Conservation (phyloP, 805 yeast genomes). For the Lachancea quebecensis region DNA sequence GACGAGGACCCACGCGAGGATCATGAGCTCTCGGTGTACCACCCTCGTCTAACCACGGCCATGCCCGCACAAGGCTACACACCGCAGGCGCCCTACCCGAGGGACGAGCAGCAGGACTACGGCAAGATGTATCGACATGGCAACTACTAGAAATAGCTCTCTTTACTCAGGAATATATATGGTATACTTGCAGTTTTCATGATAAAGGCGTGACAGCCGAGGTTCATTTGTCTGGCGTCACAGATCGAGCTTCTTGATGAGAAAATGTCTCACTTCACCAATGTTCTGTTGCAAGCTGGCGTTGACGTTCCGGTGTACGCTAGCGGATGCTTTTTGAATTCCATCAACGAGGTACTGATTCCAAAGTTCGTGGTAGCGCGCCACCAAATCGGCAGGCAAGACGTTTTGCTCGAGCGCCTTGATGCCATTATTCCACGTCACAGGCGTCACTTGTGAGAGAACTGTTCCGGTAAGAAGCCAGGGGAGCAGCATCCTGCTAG, state of each 20-base stretch:
- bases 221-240: not conserved
- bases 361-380: conserved; percentile 11
- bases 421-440: conserved; percentile 19
- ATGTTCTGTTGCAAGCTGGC: conserved; percentile 12
- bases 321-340: conserved; percentile 4
- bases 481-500: conserved; percentile 24
- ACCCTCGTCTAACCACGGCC: conserved; percentile 36
- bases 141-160: conserved; percentile 1
- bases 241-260: conserved; percentile 1
- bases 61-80: conserved; percentile 1
- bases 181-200: not conserved
- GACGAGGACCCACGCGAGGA: conserved; percentile 38
- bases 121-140: conserved; percentile 5
- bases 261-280: conserved; percentile 4
- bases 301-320: conserved; percentile 7
- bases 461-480: conserved; percentile 18
- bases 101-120: not conserved
- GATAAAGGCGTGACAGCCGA: not conserved
- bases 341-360: conserved; percentile 10
- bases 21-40: conserved; percentile 72
- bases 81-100: conserved; percentile 6
- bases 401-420: conserved; percentile 14
- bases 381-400: conserved; percentile 15
- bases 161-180: not conserved
- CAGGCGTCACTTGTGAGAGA: conserved; percentile 22